phyloP scores from a whole-genome alignment of 805 yeast species.

The Suhomyces tanzawaensis region DNA sequence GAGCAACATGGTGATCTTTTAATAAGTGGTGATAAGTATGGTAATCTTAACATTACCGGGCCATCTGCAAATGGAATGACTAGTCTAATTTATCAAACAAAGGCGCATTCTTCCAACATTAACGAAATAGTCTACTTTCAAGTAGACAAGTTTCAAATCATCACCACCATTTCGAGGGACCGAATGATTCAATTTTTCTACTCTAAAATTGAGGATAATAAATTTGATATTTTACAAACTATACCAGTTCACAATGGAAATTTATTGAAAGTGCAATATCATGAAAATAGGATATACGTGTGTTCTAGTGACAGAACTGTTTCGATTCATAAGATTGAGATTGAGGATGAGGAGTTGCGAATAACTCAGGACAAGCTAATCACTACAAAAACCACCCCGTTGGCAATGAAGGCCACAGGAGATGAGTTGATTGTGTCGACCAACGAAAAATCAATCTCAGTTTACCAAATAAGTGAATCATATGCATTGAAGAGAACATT shows the following conservation, averaged over 20 bases:
- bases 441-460: slow-evolving; percentile 46
- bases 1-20: slow-evolving; percentile 31
- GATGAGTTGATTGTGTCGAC: slow-evolving; percentile 50
- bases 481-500: slow-evolving; percentile 36
- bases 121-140: slow-evolving; percentile 44
- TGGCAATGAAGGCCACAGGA: slow-evolving; percentile 33
- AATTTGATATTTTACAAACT: slow-evolving; percentile 59
- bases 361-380: slow-evolving; percentile 44
- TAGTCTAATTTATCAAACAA: slow-evolving; percentile 20
- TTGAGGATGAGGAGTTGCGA: slow-evolving; percentile 17
- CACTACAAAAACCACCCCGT: slow-evolving; percentile 51
- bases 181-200: slow-evolving; percentile 58
- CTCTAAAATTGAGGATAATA: slow-evolving; percentile 10
- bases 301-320: slow-evolving; percentile 63
- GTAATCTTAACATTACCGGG: slow-evolving; percentile 31
- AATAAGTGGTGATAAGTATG: slow-evolving; percentile 50
- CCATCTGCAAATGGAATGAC: background rate
- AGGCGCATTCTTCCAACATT: slow-evolving; percentile 53
- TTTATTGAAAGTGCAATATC: slow-evolving; percentile 36
- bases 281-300: slow-evolving; percentile 39
- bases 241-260: slow-evolving; percentile 59
- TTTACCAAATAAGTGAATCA: slow-evolving; percentile 34
- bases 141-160: slow-evolving; percentile 23
- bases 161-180: slow-evolving; percentile 56
- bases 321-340: slow-evolving; percentile 46